Conservation (phyloP, 345 rosid species). For the Gossypium thurberi region DNA sequence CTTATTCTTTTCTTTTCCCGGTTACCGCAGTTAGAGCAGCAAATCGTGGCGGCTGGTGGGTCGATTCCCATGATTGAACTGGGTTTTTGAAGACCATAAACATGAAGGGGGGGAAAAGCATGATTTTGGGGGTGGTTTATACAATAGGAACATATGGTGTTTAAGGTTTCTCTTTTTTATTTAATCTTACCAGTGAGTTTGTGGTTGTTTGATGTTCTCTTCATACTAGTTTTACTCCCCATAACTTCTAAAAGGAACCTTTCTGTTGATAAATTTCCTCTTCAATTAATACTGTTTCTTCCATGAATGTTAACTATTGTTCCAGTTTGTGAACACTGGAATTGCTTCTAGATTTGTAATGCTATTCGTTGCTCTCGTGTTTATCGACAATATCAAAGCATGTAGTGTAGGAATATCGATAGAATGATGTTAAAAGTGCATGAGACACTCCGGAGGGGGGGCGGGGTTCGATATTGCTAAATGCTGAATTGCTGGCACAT, state of each 20-base stretch:
- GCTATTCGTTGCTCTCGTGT: neutral
- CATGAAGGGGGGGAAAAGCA: conserved; percentile 1
- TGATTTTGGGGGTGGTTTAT: conserved; percentile 13
- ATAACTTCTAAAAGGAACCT: neutral
- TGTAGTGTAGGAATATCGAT: neutral
- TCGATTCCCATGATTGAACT: conserved; percentile 48
- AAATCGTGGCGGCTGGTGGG: conserved; percentile 86
- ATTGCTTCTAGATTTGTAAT: neutral
- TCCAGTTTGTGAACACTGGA: neutral
- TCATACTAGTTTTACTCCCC: neutral
- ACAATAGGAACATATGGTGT: conserved; percentile 14
- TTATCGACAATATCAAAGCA: neutral
- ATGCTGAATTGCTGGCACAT: neutral
- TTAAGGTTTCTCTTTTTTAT: conserved; percentile 15
- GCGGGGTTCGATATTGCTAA: neutral
- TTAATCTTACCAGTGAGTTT: conserved; percentile 12
- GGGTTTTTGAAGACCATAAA: conserved; percentile 29
- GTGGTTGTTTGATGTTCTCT: conserved; percentile 20
- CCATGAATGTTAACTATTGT: neutral
- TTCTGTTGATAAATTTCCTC: neutral
- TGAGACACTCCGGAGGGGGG: no score
- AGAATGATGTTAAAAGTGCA: neutral
- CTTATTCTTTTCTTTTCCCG: neutral
- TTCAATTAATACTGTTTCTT: neutral
- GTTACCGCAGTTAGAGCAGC: conserved; percentile 72